A percentile compares a stretch with the other conserved stretches of the same genome.
These are phyloP conservation scores for Quercus robur DNA, from an alignment of 306 rosid genomes.

Conservation along the genomic window DNA sequence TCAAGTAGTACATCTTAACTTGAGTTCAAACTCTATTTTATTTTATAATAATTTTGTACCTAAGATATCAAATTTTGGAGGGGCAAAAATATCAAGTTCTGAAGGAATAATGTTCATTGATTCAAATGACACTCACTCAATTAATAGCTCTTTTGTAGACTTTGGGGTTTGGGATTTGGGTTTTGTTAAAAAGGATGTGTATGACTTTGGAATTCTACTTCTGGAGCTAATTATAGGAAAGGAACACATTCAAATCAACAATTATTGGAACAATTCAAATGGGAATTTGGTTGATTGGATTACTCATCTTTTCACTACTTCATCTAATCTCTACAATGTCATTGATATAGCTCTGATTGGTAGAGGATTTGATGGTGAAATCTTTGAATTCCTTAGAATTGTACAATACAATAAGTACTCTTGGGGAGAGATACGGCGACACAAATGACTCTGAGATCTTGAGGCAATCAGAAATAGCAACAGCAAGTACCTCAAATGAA, in stretches of 20 bases:
- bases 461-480: too few relatives aligned
- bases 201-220: constrained; percentile 37
- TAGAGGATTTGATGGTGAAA: constrained; percentile 24
- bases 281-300: too few relatives aligned
- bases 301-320: background rate
- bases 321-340: background rate
- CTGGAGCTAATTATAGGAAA: constrained; percentile 29
- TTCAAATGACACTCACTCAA: too few relatives aligned
- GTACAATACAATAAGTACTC: constrained; percentile 10
- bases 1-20: constrained; percentile 18
- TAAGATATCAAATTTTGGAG: constrained; percentile 36
- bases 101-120: constrained; percentile 18
- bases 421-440: background rate
- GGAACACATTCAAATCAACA: background rate
- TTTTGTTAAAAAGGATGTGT: constrained; percentile 31
- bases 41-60: constrained; percentile 33
- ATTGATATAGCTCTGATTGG: constrained; percentile 14
- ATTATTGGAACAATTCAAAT: background rate
- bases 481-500: too few relatives aligned
- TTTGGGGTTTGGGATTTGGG: background rate
- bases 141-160: background rate
- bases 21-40: constrained; percentile 23
- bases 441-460: too few relatives aligned
- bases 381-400: constrained; percentile 19
- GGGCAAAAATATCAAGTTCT: constrained; percentile 35